Conservation (phyloP, 257 asterid species). For the Petunia axillaris region DNA sequence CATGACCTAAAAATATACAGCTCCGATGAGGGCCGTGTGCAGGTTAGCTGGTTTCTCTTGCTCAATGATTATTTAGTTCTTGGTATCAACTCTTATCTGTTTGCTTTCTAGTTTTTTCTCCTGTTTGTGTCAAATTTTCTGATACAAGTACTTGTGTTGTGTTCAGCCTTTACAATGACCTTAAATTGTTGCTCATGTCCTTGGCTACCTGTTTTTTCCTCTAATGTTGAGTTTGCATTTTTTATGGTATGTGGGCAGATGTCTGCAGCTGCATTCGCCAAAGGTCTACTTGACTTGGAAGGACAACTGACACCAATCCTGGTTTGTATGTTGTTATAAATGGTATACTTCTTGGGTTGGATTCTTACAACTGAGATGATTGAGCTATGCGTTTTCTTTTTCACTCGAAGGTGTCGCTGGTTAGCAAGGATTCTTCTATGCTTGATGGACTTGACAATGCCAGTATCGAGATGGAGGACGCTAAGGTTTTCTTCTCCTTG, state of each 20-base stretch:
- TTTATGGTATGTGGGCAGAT: conserved; percentile 49
- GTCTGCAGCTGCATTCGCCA: conserved; percentile 99
- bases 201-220: conserved; percentile 1
- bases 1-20: conserved; percentile 96
- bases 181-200: conserved; percentile 23
- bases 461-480: conserved; percentile 87
- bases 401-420: conserved; percentile 80
- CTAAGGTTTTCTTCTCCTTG: conserved; percentile 67
- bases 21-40: conserved; percentile 99
- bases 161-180: not conserved
- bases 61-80: conserved; percentile 7
- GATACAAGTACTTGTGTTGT: conserved; percentile 7
- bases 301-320: conserved; percentile 95
- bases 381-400: not conserved
- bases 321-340: conserved; percentile 53
- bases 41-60: conserved; percentile 48
- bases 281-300: conserved; percentile 97
- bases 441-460: conserved; percentile 96
- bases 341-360: conserved; percentile 3
- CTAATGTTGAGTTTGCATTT: conserved; percentile 17
- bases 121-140: conserved; percentile 21
- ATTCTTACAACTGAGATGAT: conserved; percentile 10
- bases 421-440: conserved; percentile 99
- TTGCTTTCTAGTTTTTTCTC: conserved; percentile 5
- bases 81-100: not conserved